Conservation (phyloP, 1,284 basidiomycete genomes). For the Paramarasmius palmivorus region DNA sequence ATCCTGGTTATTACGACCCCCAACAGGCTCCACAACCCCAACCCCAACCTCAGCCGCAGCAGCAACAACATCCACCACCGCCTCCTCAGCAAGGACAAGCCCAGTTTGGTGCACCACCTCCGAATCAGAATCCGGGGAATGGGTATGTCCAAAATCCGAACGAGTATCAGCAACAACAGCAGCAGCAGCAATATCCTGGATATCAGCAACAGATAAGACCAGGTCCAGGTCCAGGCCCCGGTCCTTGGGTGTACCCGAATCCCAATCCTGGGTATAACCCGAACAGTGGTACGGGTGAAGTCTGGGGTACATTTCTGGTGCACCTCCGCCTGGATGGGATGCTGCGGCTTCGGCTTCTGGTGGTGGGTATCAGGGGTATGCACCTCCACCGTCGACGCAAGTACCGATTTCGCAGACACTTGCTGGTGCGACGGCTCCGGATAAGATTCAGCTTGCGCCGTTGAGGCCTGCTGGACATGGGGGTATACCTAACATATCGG, state of each 20-base stretch:
- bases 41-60: constrained; percentile 31
- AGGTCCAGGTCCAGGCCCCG: not conserved
- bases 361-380: not conserved
- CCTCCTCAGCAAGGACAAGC: no score
- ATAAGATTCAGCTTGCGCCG: constrained; percentile 60
- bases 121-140: not conserved
- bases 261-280: not conserved
- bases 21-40: constrained; percentile 7
- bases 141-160: constrained; percentile 18
- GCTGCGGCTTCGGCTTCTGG: not conserved
- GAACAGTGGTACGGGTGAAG: not conserved
- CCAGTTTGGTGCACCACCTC: no score
- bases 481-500: constrained; percentile 3
- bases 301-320: constrained; percentile 4
- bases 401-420: not conserved
- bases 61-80: constrained; percentile 1
- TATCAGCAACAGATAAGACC: constrained; percentile 10
- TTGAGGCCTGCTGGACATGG: constrained; percentile 27
- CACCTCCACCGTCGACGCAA: constrained; percentile 3
- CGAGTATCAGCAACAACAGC: constrained; percentile 22
- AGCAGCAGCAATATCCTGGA: constrained; percentile 23
- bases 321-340: constrained; percentile 2
- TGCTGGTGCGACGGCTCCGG: constrained; percentile 21
- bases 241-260: not conserved
- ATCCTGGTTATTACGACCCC: constrained; percentile 13